Evolutionary conservation across 352 stramenopile genomes (phyloP), one percentile per base, ranked within the genome.

Genomic region (Globisporangium solare): DNA sequence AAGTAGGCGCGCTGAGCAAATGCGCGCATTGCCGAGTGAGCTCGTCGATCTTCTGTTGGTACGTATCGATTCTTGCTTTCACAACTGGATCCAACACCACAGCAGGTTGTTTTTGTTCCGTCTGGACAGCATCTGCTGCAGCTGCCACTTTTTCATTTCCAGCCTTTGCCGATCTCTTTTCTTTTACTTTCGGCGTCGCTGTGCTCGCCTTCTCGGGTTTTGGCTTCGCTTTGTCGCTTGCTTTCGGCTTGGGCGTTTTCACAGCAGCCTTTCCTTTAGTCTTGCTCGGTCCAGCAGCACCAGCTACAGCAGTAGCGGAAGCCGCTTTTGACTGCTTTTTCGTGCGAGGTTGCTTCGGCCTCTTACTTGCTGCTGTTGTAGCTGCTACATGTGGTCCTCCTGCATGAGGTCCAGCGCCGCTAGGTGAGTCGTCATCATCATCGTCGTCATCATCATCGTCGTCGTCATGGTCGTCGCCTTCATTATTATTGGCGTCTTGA

Each of bases 41-140:
- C 40, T 90, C 82, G n/a, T 86, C 70, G 15, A 86, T 83, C 60
- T 92, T 92, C 27, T 84, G 62, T 46, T 83, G 70, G 48, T 92
- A 94, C 20, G 66, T 83, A 47, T 85, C 77, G 20, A 93, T 67
- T 13, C 83, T 70, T 1, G 83, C 78, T 43, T 88, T 73, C 42
- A 83, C 65, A 3, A 68, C 67, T 3, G 80, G 77, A 57, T 89
- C 76, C 21, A 88, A 58, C 17, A 67, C 66, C 43, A 77, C 67
- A 35, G 68, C 51, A 1, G 47, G 40, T 32, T 47, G 39, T 21
- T 63, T 82, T 35, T 51, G 70, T 40, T 55, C 61, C 2, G 35
- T 47, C 55, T 60, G 71, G 1, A 18, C 32, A 46, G 56, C 13
- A 35, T 53, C 20, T 47, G 58, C 46, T 13, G 51, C 22, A 27